These are phyloP conservation scores for Aspergillus steynii DNA, from an alignment of 495 filamentous ascomycete species.

Conservation along the genomic window DNA sequence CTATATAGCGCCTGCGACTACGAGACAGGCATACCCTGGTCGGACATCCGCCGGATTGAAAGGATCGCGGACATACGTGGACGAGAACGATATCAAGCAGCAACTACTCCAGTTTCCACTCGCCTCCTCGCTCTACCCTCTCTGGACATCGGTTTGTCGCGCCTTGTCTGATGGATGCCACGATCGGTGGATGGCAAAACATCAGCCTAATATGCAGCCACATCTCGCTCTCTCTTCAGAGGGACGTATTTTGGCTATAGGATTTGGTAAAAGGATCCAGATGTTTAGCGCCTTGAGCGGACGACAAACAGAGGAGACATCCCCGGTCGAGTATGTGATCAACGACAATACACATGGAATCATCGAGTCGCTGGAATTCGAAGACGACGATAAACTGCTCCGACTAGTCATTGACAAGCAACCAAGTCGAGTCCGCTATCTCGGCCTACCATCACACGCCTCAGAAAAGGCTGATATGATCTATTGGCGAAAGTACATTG, in stretches of 20 bases:
- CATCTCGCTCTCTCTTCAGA: slow-evolving; percentile 18
- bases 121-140: slow-evolving; percentile 16
- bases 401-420: slow-evolving; percentile 16
- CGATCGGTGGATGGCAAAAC: slow-evolving; percentile 7
- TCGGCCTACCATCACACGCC: slow-evolving; percentile 12
- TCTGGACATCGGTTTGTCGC: slow-evolving; percentile 18
- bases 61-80: slow-evolving; percentile 15
- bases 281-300: slow-evolving; percentile 14
- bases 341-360: slow-evolving; percentile 20
- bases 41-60: slow-evolving; percentile 13
- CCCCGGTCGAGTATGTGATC: slow-evolving; percentile 15
- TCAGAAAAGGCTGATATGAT: slow-evolving; percentile 1
- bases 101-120: slow-evolving; percentile 12
- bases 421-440: slow-evolving; percentile 19
- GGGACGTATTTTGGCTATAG: slow-evolving; percentile 17
- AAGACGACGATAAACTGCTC: slow-evolving; percentile 20
- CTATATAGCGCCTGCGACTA: slow-evolving; percentile 8
- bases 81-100: background rate
- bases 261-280: slow-evolving; percentile 20
- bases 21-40: slow-evolving; percentile 5
- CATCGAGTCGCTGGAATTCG: slow-evolving; percentile 23
- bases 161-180: slow-evolving; percentile 10
- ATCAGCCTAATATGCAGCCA: slow-evolving; percentile 13
- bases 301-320: background rate
- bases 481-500: slow-evolving; percentile 22